These are phyloP conservation scores for Penicillium chermesinum DNA, from an alignment of 495 filamentous ascomycete genomes.

Conservation along the genomic window DNA sequence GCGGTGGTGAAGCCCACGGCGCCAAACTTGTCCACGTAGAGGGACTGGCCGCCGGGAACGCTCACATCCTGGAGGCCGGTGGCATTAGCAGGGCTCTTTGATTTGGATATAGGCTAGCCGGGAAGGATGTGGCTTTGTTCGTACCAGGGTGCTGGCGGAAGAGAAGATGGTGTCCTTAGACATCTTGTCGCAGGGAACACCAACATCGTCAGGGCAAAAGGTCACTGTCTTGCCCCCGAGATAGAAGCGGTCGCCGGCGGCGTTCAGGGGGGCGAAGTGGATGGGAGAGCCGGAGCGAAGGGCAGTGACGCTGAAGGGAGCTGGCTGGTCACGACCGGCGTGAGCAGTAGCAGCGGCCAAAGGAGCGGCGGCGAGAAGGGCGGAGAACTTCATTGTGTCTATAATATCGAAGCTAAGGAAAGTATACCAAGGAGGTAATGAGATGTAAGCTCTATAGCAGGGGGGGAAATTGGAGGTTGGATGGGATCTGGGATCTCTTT, in stretches of 20 bases:
- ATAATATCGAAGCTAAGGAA: no score
- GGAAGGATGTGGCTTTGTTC: neutral
- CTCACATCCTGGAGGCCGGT: slow-evolving; percentile 34
- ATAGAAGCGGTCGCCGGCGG: slow-evolving; percentile 28
- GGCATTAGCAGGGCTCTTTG: neutral
- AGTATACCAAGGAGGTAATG: neutral
- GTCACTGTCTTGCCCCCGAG: slow-evolving; percentile 27
- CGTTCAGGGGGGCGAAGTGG: slow-evolving; percentile 29
- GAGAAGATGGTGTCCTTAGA: slow-evolving; percentile 33
- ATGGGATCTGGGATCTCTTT: no score
- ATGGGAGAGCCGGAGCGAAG: slow-evolving; percentile 32
- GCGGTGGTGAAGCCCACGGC: slow-evolving; percentile 50
- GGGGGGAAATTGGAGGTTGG: no score
- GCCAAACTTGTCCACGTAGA: slow-evolving; percentile 52
- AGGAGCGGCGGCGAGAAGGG: slow-evolving; percentile 19
- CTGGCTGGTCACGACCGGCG: slow-evolving; percentile 3
- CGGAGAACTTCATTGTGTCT: slow-evolving; percentile 28
- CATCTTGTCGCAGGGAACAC: slow-evolving; percentile 16
- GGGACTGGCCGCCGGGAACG: slow-evolving; percentile 58
- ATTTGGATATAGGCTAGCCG: neutral
- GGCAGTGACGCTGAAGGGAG: slow-evolving; percentile 25
- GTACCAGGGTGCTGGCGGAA: slow-evolving; percentile 19
- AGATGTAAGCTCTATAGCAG: no score
- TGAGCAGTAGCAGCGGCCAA: slow-evolving; percentile 21
- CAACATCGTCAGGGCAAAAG: slow-evolving; percentile 24